Percentiles rank a stretch among this genome's conserved stretches.
Evolutionary conservation across 1,284 basidiomycete species (phyloP).

Genomic region (Phylloboletellus chloephorus): DNA sequence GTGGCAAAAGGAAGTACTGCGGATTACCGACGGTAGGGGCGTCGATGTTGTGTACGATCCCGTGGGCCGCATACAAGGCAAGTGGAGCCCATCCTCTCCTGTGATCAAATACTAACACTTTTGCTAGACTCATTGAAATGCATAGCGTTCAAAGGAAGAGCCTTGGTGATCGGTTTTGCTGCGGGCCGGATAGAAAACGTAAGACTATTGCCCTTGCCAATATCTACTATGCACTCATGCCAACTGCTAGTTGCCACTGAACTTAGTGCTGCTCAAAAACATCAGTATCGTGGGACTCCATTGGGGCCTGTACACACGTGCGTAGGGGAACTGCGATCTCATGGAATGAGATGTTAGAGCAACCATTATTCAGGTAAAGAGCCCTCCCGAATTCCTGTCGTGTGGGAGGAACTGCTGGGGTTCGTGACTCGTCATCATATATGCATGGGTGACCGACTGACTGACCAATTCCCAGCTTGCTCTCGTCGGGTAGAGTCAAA

Average conservation of each 20-base stretch:
- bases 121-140: constrained; percentile 71
- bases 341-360: background rate
- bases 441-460: constrained; percentile 5
- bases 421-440: constrained; percentile 31
- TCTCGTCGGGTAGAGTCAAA: constrained; percentile 60
- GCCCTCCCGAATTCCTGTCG: constrained; percentile 54
- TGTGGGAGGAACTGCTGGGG: constrained; percentile 75
- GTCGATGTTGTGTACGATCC: constrained; percentile 90
- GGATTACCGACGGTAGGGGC: constrained; percentile 74
- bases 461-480: constrained; percentile 42
- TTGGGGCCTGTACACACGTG: constrained; percentile 79
- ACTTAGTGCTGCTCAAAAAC: constrained; percentile 86
- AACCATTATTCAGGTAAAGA: constrained; percentile 53
- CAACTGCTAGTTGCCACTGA: constrained; percentile 66
- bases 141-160: constrained; percentile 91
- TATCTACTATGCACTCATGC: constrained; percentile 1
- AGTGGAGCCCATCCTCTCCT: constrained; percentile 8
- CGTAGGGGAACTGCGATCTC: constrained; percentile 25
- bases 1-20: constrained; percentile 74
- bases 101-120: background rate
- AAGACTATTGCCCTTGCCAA: background rate
- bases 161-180: constrained; percentile 89
- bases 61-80: constrained; percentile 73
- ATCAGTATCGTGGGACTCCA: constrained; percentile 76
- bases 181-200: constrained; percentile 88